A percentile compares a stretch with the other conserved stretches of the same genome.
phyloP scores from a whole-genome alignment of 306 rosid genomes.

The Fragaria iinumae region DNA sequence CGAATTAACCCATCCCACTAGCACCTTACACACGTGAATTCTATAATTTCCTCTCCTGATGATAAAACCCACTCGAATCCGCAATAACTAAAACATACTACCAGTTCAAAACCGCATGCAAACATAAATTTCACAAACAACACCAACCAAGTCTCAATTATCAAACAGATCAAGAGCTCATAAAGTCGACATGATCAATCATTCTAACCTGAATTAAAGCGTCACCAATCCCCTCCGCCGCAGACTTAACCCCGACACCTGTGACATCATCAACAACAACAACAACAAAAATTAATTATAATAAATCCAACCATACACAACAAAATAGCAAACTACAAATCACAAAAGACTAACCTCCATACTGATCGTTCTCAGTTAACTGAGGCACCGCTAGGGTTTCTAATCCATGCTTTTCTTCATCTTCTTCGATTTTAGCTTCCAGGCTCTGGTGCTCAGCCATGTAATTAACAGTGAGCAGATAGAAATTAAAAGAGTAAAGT shows the following conservation, averaged over 20 bases:
- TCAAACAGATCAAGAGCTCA: neutral
- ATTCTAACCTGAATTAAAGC: slow-evolving; percentile 56
- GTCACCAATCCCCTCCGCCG: slow-evolving; percentile 32
- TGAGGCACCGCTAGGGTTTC: slow-evolving; percentile 63
- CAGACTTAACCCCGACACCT: slow-evolving; percentile 48
- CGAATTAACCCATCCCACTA: neutral
- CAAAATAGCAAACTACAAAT: neutral
- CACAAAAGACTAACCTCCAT: slow-evolving; percentile 35
- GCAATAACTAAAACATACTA: neutral
- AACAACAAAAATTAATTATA: neutral
- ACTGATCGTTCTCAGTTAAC: slow-evolving; percentile 30
- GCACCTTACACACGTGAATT: neutral
- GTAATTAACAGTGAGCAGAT: slow-evolving; percentile 24
- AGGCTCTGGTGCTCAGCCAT: slow-evolving; percentile 48
- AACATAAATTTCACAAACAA: neutral
- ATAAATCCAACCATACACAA: slow-evolving; percentile 8
- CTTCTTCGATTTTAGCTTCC: slow-evolving; percentile 6
- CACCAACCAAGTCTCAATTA: no score
- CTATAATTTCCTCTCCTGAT: slow-evolving; percentile 1
- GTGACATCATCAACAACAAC: slow-evolving; percentile 31
- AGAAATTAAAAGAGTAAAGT: slow-evolving; percentile 34
- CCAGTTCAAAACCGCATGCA: neutral
- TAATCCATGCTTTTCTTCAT: slow-evolving; percentile 8
- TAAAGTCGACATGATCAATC: neutral
- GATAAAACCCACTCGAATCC: neutral